phyloP scores from a whole-genome alignment of 78 protist genomes.

The Paulinella micropora region DNA sequence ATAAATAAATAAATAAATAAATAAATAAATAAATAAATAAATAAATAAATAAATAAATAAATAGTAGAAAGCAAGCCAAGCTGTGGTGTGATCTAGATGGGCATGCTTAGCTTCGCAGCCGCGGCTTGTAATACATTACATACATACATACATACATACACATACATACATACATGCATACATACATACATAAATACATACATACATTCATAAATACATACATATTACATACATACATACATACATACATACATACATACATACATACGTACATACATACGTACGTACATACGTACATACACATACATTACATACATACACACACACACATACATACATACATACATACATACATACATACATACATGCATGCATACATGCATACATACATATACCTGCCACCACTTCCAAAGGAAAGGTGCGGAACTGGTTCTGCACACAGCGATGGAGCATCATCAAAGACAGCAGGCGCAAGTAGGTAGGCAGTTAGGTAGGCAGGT shows the following conservation, averaged over 20 bases:
- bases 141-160: neutral
- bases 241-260: neutral
- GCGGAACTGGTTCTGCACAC: conserved; percentile 63
- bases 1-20: neutral
- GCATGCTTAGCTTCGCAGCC: too few species aligned
- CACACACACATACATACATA: neutral
- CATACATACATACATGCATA: neutral
- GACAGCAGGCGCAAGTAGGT: too few species aligned
- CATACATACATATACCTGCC: neutral
- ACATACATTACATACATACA: neutral
- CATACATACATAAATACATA: neutral
- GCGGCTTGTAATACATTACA: too few species aligned
- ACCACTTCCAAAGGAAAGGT: conserved; percentile 72
- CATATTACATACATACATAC: neutral
- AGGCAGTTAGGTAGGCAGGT: too few species aligned
- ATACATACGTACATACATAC: neutral
- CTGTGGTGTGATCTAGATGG: too few species aligned
- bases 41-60: neutral
- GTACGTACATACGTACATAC: neutral
- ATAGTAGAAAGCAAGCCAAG: neutral
- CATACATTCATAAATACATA: neutral
- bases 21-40: neutral
- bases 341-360: neutral
- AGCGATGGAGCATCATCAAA: too few species aligned
- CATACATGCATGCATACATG: neutral